phyloP scores from a whole-genome alignment of 306 rosid species.

The Myrica gale region DNA sequence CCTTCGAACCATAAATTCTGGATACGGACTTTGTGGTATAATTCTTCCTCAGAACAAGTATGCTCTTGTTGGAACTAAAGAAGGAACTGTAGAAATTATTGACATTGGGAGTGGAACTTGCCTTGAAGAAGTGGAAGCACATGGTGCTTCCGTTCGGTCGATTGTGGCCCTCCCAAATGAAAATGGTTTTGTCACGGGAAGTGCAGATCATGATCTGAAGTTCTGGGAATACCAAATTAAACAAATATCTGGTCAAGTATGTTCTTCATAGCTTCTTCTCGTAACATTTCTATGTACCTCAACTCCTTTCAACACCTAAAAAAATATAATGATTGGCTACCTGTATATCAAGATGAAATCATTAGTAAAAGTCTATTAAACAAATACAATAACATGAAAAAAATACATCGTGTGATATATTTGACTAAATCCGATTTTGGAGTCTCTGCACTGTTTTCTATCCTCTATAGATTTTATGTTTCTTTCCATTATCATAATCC shows the following conservation, averaged over 20 bases:
- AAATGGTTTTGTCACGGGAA: conserved; percentile 84
- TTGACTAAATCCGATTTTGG: neutral
- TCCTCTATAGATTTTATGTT: neutral
- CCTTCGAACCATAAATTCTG: conserved; percentile 89
- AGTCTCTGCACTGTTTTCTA: neutral
- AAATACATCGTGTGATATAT: neutral
- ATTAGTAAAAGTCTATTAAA: no score
- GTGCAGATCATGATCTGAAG: conserved; percentile 88
- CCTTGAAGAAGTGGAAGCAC: conserved; percentile 79
- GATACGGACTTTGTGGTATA: conserved; percentile 78
- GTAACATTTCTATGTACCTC: neutral
- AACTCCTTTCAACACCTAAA: no score
- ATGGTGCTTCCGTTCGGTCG: conserved; percentile 71
- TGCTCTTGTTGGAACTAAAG: conserved; percentile 94
- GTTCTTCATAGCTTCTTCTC: conserved; percentile 36
- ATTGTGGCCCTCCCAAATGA: conserved; percentile 69
- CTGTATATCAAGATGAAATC: no score
- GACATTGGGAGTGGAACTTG: conserved; percentile 83
- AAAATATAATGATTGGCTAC: no score
- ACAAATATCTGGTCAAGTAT: conserved; percentile 72
- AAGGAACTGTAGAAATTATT: conserved; percentile 73
- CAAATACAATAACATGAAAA: no score
- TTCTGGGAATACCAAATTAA: conserved; percentile 81
- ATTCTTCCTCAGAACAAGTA: conserved; percentile 70
- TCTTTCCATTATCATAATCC: neutral